phyloP scores from a whole-genome alignment of 176 grass and related monocot genomes.

The Aegilops sharonensis region DNA sequence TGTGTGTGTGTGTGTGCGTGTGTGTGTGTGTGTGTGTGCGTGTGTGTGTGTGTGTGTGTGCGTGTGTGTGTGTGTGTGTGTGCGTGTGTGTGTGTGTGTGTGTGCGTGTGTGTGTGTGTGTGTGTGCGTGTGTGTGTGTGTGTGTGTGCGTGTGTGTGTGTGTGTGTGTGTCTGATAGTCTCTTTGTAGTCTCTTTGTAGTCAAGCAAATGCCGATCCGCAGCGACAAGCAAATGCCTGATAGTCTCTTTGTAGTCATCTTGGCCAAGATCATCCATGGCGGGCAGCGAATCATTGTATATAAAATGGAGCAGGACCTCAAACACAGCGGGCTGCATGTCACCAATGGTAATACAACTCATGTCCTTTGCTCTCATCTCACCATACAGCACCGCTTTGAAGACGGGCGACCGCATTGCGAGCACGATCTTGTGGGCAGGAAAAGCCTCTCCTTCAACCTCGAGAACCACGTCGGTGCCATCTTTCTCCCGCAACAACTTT shows the following conservation, averaged over 20 bases:
- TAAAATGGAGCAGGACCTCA: not conserved
- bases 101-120: too few relatives aligned
- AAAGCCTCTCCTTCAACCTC: not conserved
- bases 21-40: too few relatives aligned
- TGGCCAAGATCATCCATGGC: not conserved
- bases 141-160: too few relatives aligned
- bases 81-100: too few relatives aligned
- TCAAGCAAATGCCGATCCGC: too few relatives aligned
- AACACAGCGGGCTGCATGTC: not conserved
- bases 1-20: too few relatives aligned
- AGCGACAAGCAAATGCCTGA: not conserved
- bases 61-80: too few relatives aligned
- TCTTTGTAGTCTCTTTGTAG: too few relatives aligned
- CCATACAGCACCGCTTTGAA: not conserved
- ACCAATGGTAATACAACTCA: not conserved
- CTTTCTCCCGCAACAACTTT: not conserved
- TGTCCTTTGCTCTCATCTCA: not conserved
- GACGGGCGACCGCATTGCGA: not conserved
- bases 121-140: too few relatives aligned
- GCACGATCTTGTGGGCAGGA: not conserved
- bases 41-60: too few relatives aligned
- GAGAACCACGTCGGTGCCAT: not conserved
- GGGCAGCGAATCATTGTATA: not conserved
- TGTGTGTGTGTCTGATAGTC: too few relatives aligned
- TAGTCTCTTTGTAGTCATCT: not conserved